These are phyloP conservation scores for Pseudodiploospora longispora DNA, from an alignment of 2,329 filamentous ascomycete species.

Conservation along the genomic window DNA sequence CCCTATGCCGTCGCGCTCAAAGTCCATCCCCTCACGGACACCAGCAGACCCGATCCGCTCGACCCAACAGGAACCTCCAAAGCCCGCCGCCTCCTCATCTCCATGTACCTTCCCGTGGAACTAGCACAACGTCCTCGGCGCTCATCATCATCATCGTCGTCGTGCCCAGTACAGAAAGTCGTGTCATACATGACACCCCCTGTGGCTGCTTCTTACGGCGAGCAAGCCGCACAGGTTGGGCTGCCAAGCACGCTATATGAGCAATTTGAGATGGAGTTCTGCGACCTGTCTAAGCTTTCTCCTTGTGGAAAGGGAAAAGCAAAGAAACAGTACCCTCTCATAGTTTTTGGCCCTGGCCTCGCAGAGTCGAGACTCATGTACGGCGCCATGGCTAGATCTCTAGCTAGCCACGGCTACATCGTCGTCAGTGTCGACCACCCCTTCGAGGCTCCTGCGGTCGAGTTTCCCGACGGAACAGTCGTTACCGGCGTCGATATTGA, in stretches of 20 bases:
- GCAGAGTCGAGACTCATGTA: conserved; percentile 36
- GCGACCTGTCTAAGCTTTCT: conserved; percentile 11
- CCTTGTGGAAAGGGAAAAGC: conserved; percentile 2
- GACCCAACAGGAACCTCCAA: conserved; percentile 21
- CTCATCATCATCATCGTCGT: not conserved
- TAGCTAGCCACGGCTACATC: conserved; percentile 37
- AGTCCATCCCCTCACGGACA: conserved; percentile 20
- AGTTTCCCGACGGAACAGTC: conserved; percentile 36
- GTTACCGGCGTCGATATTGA: conserved; percentile 15
- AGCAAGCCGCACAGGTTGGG: conserved; percentile 17
- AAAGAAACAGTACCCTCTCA: conserved; percentile 9
- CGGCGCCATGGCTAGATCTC: conserved; percentile 32
- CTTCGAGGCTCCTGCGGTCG: conserved; percentile 34
- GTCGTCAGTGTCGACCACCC: conserved; percentile 43
- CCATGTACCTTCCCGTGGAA: conserved; percentile 24
- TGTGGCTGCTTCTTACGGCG: conserved; percentile 22
- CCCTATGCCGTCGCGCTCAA: conserved; percentile 21
- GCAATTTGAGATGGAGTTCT: conserved; percentile 18
- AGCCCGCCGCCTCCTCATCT: conserved; percentile 18
- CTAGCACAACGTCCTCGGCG: not conserved
- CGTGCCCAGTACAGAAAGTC: conserved; percentile 10
- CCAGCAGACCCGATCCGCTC: conserved; percentile 20
- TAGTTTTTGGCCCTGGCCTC: conserved; percentile 39
- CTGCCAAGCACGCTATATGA: conserved; percentile 23
- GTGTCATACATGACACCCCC: conserved; percentile 27